Percentiles rank a stretch among this genome's conserved stretches.
phyloP scores from a whole-genome alignment of 352 stramenopile genomes.

The Pythium volutum region DNA sequence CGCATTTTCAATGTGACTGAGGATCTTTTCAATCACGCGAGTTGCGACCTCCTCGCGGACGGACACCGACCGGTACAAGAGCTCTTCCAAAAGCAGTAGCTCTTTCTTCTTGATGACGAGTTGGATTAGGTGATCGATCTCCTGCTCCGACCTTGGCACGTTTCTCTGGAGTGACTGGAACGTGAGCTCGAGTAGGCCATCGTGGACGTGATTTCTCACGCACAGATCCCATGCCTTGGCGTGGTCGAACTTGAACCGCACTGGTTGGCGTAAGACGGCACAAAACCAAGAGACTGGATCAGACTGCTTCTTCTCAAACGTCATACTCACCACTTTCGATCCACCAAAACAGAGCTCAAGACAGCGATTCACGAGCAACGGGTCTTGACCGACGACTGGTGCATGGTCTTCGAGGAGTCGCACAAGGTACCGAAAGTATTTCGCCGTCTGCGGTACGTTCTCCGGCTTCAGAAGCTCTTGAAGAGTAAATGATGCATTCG shows the following conservation, averaged over 20 bases:
- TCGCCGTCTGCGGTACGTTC: conserved; percentile 50
- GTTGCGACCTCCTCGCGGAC: conserved; percentile 5
- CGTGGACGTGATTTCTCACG: conserved; percentile 37
- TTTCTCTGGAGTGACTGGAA: conserved; percentile 13
- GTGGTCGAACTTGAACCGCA: conserved; percentile 51
- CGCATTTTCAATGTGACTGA: conserved; percentile 46
- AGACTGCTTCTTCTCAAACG: conserved; percentile 41
- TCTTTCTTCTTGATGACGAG: conserved; percentile 46
- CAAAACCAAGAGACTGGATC: conserved; percentile 36
- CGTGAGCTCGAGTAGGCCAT: conserved; percentile 49
- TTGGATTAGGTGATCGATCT: conserved; percentile 45
- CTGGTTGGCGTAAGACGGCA: conserved; percentile 42
- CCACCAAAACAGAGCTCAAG: conserved; percentile 61
- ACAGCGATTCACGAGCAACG: conserved; percentile 54
- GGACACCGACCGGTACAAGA: conserved; percentile 5
- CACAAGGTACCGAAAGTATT: conserved; percentile 71
- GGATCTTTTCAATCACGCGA: conserved; percentile 37
- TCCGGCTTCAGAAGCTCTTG: conserved; percentile 36
- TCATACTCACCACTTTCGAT: conserved; percentile 36
- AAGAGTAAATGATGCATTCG: conserved; percentile 29
- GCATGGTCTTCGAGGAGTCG: conserved; percentile 54
- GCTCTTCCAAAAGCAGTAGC: conserved; percentile 21
- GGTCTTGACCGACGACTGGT: conserved; percentile 40
- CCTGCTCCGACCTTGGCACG: conserved; percentile 5
- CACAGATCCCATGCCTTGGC: conserved; percentile 57